Evolutionary conservation across 208 protist genomes (phyloP).

Genomic region (Leptomonas seymouri): DNA sequence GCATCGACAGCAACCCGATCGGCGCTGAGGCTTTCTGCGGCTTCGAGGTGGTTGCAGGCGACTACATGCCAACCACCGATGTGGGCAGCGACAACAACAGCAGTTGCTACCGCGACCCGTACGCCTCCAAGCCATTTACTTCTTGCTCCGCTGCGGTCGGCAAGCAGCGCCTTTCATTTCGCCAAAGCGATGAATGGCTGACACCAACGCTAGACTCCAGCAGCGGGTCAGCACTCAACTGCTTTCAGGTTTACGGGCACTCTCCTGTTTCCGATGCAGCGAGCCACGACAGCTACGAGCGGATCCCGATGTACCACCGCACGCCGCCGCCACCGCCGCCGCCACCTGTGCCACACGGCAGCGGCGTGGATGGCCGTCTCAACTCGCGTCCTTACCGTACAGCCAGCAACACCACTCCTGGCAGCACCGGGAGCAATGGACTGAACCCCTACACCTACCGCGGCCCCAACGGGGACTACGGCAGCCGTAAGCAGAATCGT

Average conservation of each 20-base stretch:
- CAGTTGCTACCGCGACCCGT: conserved; percentile 1
- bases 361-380: conserved; percentile 1
- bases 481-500: conserved; percentile 31
- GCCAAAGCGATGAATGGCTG: conserved; percentile 15
- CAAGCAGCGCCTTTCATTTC: conserved; percentile 3
- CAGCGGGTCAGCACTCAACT: background rate
- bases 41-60: conserved; percentile 29
- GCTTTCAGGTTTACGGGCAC: conserved; percentile 2
- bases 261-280: conserved; percentile 8
- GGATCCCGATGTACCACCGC: background rate
- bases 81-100: background rate
- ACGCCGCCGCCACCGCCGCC: conserved; percentile 10
- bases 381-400: background rate
- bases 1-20: background rate
- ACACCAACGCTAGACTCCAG: background rate
- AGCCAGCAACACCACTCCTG: background rate
- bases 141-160: background rate
- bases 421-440: background rate
- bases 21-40: background rate
- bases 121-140: conserved; percentile 17
- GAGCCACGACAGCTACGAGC: conserved; percentile 21
- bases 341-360: background rate
- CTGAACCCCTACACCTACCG: conserved; percentile 41
- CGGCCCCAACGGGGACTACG: conserved; percentile 34
- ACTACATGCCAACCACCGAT: conserved; percentile 20